Evolutionary conservation across 768 basidiomycete species (phyloP).

Genomic region (Pleurotus eryngii): DNA sequence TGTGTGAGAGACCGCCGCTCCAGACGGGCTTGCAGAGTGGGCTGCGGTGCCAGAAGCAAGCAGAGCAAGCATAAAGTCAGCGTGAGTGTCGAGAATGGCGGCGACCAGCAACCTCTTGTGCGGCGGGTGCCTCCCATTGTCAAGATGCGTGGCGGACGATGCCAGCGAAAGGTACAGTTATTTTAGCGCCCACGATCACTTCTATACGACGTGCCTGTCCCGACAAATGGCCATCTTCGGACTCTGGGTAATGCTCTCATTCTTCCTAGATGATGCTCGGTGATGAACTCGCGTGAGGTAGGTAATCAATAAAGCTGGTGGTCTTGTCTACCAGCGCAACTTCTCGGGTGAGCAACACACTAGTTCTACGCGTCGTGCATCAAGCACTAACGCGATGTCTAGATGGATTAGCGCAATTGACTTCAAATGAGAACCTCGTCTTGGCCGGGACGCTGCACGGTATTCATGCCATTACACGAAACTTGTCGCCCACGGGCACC

Average conservation of each 20-base stretch:
- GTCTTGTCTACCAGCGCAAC: conserved; percentile 89
- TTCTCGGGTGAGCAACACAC: conserved; percentile 65
- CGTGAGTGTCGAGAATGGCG: not conserved
- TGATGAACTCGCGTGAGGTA: conserved; percentile 27
- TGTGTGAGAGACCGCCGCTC: conserved; percentile 23
- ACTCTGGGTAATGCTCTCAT: conserved; percentile 58
- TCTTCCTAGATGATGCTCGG: conserved; percentile 2
- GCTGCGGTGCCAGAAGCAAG: not conserved
- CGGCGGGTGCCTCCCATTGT: not conserved
- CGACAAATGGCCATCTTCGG: conserved; percentile 69
- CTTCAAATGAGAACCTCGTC: conserved; percentile 93
- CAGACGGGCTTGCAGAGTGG: conserved; percentile 19
- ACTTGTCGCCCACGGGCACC: conserved; percentile 76
- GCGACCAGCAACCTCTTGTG: not conserved
- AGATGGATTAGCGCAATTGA: conserved; percentile 91
- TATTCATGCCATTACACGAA: conserved; percentile 96
- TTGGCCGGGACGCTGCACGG: conserved; percentile 96
- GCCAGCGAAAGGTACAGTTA: too few species aligned
- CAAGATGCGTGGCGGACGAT: not conserved
- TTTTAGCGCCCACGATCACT: not conserved
- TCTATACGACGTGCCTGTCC: not conserved
- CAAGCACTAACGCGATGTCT: conserved; percentile 9
- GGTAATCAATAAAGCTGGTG: conserved; percentile 99
- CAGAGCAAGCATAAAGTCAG: not conserved
- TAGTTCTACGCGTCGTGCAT: not conserved